A percentile compares a stretch with the other conserved stretches of the same genome.
phyloP scores from a whole-genome alignment of 208 protist species.

The Leishmania lainsoni region DNA sequence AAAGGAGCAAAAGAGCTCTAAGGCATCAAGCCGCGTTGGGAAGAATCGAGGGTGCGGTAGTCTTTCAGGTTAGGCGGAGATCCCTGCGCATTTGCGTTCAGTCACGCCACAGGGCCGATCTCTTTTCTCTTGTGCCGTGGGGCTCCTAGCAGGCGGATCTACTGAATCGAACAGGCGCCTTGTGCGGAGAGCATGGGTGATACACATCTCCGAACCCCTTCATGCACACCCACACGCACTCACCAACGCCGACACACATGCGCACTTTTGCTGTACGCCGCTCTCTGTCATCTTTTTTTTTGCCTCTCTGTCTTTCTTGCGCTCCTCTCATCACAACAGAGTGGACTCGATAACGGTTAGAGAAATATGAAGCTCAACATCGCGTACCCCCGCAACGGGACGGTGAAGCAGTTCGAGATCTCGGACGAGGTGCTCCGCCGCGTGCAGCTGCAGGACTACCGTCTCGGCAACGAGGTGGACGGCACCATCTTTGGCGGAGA shows the following conservation, averaged over 20 bases:
- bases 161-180: background rate
- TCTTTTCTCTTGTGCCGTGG: background rate
- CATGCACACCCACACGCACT: background rate
- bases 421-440: slow-evolving; percentile 85
- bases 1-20: background rate
- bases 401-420: slow-evolving; percentile 90
- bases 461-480: slow-evolving; percentile 82
- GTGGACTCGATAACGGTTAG: slow-evolving; percentile 17
- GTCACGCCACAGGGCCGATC: background rate
- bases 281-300: slow-evolving; percentile 3
- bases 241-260: background rate
- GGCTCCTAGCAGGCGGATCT: background rate
- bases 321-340: background rate
- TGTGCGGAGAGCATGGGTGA: background rate
- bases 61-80: background rate
- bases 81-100: background rate
- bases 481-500: slow-evolving; percentile 71
- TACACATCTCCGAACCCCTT: background rate
- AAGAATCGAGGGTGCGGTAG: background rate
- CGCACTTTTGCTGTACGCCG: background rate
- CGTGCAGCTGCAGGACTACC: slow-evolving; percentile 84
- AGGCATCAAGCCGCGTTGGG: background rate
- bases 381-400: slow-evolving; percentile 87
- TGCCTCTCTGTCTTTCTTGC: background rate
- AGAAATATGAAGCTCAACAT: slow-evolving; percentile 92